Base-by-base conservation (phyloP, 192 early-diverging fungal species). In the Podila verticillata region DNA sequence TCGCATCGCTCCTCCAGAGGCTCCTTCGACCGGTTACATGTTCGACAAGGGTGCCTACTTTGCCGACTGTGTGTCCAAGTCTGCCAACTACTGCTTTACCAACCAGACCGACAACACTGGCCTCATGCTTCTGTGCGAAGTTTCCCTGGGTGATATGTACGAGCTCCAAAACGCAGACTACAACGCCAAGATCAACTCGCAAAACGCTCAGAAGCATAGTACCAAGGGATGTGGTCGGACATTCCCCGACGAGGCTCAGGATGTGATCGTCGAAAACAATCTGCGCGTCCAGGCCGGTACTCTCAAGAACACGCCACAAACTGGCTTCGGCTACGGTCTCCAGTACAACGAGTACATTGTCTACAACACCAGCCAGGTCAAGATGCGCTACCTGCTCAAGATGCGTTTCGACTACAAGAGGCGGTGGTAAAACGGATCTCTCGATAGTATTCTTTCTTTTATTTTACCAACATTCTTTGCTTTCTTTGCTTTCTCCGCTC, bases 11-110 rank as follows among this genome's bases (percentile, higher is more conserved):
- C 92, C 92, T 26, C 91, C 92, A 17, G 89, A 92, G 66, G 92
- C 89, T 3, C 92, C 92, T 1, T 88, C 86, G n/a, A 89, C 84
- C 1, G 90, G 85, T 32, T 89, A 89, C 63, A 91, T 93, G 91
- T 92, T 96, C 70, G 95, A 93, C 49, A 93, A 93, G 51, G 95
- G 94, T 6, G 85, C 95, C 9, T 96, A 96, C 64, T 95, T 96
- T 80, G 95, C 92, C 6, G 92, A 96, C 82, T 90, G 89, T 84
- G 91, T 89, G 29, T 88, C 85, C 20, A 96, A 95, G 78, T 89
- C 89, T 1, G 86, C 92, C 47, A 89, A 89, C 66, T 96, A 95
- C 75, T 92, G 92, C 66, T 86, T 66, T 63, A 86, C 86, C 4
- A 57, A 34, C 34, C 54, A 30, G 0, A 6, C 8, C 1, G 74